Evolutionary conservation across 345 rosid species (phyloP).

Genomic region (Excoecaria agallocha): DNA sequence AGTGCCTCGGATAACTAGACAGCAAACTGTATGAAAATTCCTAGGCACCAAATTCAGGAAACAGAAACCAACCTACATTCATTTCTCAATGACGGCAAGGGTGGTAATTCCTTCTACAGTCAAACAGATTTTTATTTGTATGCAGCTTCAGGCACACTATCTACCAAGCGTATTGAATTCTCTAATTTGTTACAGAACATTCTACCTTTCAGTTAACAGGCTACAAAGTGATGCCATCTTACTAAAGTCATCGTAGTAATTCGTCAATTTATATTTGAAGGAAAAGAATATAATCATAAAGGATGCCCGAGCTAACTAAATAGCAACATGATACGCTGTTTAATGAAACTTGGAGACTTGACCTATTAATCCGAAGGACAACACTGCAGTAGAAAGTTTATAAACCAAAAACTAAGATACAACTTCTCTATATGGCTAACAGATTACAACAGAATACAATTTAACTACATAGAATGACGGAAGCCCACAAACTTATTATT

Average conservation of each 20-base stretch:
- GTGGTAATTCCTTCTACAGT: too few relatives aligned
- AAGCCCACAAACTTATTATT: too few relatives aligned
- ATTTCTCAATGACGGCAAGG: too few relatives aligned
- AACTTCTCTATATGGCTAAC: neutral
- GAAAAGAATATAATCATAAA: neutral
- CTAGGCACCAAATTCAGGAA: too few relatives aligned
- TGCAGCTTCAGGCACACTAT: neutral
- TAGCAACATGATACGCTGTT: too few relatives aligned
- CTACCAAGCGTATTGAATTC: neutral
- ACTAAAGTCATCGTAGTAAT: neutral
- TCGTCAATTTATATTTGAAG: neutral
- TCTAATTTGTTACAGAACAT: neutral
- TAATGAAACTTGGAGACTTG: neutral
- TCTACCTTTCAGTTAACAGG: neutral
- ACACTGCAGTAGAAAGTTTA: neutral
- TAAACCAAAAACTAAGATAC: neutral
- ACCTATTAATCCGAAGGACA: neutral
- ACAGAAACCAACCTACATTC: too few relatives aligned
- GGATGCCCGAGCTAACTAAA: neutral
- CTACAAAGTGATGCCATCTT: neutral
- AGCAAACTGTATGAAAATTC: neutral
- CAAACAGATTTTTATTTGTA: neutral
- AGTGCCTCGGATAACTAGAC: neutral
- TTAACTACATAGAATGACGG: neutral
- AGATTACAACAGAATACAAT: neutral